A percentile compares a stretch with the other conserved stretches of the same genome.
Conservation (phyloP, 805 yeast species). For the Metschnikowia arizonensis region DNA sequence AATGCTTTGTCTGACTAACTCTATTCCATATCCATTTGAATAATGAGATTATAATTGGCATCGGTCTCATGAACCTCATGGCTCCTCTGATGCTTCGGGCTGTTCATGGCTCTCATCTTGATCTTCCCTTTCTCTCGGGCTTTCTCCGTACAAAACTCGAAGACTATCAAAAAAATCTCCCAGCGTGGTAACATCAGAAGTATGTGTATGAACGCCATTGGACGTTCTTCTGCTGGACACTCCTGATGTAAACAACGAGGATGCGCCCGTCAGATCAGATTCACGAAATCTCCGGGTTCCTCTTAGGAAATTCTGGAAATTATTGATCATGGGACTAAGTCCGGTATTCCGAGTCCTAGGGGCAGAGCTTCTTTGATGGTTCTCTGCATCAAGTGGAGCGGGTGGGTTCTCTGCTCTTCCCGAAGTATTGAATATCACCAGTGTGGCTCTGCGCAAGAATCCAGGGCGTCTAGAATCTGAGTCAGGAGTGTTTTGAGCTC, state of each 20-base stretch:
- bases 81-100: not conserved
- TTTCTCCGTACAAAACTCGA: not conserved
- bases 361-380: not conserved
- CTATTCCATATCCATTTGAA: not conserved
- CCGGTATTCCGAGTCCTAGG: conserved; percentile 11
- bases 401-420: conserved; percentile 12
- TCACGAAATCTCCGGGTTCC: conserved; percentile 9
- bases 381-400: conserved; percentile 8
- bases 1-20: no score
- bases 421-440: conserved; percentile 10
- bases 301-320: conserved; percentile 13
- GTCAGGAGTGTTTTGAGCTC: not conserved
- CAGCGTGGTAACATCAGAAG: conserved; percentile 11
- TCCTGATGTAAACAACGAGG: conserved; percentile 42
- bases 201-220: conserved; percentile 40
- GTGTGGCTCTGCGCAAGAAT: conserved; percentile 15
- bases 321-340: conserved; percentile 16
- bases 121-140: not conserved
- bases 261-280: conserved; percentile 6
- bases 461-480: conserved; percentile 3
- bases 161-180: conserved; percentile 4
- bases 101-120: not conserved
- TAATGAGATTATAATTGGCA: not conserved
- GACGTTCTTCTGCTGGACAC: conserved; percentile 46
- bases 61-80: not conserved